Evolutionary conservation across 2,329 filamentous ascomycete species (phyloP).

Genomic region (Colletotrichum abscissum): DNA sequence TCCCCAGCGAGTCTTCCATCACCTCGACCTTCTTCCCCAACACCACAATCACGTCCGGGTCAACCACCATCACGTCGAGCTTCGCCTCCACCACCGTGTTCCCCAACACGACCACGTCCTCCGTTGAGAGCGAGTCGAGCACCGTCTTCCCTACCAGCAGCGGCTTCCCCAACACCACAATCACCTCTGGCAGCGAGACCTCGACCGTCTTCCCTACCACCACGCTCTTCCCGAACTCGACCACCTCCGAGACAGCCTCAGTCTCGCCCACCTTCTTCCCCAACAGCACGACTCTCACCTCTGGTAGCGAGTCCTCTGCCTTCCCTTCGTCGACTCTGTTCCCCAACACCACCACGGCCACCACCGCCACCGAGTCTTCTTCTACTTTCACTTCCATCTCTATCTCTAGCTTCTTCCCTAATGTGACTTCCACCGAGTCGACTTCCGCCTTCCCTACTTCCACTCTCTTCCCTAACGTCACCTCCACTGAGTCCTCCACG

Average conservation of each 20-base stretch:
- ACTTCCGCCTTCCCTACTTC: neutral
- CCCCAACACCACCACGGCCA: constrained; percentile 6
- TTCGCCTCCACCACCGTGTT: neutral
- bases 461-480: constrained; percentile 7
- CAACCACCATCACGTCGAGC: neutral
- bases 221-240: constrained; percentile 14
- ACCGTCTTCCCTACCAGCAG: neutral
- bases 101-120: constrained; percentile 1
- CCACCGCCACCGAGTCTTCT: neutral
- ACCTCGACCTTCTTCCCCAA: constrained; percentile 4
- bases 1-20: neutral
- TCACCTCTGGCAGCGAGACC: neutral
- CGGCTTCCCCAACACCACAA: constrained; percentile 14
- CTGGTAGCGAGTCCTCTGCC: neutral
- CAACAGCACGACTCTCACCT: neutral
- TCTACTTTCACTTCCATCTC: neutral
- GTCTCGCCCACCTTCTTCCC: constrained; percentile 13
- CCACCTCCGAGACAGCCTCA: neutral
- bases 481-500: neutral
- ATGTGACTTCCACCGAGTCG: neutral
- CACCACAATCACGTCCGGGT: neutral
- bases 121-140: neutral
- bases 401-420: constrained; percentile 12
- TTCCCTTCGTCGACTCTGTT: constrained; percentile 11
- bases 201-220: neutral